These are phyloP conservation scores for Cystofilobasidium ferigula DNA, from an alignment of 768 basidiomycete species.

Conservation along the genomic window DNA sequence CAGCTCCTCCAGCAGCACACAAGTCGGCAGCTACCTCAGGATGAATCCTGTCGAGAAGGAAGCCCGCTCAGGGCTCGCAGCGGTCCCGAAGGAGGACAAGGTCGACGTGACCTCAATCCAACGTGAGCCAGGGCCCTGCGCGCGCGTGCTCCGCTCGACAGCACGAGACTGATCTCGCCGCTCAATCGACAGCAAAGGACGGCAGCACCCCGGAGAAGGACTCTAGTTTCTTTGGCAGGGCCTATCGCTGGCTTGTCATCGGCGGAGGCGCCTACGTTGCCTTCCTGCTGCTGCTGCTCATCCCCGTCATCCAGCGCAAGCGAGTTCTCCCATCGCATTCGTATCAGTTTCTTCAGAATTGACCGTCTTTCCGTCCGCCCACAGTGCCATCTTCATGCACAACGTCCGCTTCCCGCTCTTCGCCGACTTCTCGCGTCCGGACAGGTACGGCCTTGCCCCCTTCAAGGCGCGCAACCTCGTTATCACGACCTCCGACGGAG, in stretches of 20 bases:
- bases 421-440: slow-evolving; percentile 57
- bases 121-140: no score
- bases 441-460: slow-evolving; percentile 64
- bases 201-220: no score
- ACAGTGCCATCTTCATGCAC: slow-evolving; percentile 56
- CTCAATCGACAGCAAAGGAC: neutral
- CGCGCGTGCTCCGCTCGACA: no score
- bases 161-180: no score
- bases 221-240: slow-evolving; percentile 28
- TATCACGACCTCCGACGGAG: slow-evolving; percentile 63
- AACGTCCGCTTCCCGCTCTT: slow-evolving; percentile 53
- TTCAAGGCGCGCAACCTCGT: slow-evolving; percentile 46
- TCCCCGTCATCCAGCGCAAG: slow-evolving; percentile 62
- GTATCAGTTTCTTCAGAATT: neutral
- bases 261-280: slow-evolving; percentile 49
- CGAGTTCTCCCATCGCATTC: slow-evolving; percentile 39
- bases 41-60: neutral
- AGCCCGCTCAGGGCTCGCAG: neutral
- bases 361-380: slow-evolving; percentile 24
- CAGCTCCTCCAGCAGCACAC: no score
- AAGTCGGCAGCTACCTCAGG: no score
- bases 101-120: no score
- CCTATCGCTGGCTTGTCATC: slow-evolving; percentile 39
- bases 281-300: slow-evolving; percentile 47
- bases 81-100: no score